Percentiles rank a stretch among this genome's conserved stretches.
Conservation (phyloP, 208 protist species). For the Trypanosoma scelopori region DNA sequence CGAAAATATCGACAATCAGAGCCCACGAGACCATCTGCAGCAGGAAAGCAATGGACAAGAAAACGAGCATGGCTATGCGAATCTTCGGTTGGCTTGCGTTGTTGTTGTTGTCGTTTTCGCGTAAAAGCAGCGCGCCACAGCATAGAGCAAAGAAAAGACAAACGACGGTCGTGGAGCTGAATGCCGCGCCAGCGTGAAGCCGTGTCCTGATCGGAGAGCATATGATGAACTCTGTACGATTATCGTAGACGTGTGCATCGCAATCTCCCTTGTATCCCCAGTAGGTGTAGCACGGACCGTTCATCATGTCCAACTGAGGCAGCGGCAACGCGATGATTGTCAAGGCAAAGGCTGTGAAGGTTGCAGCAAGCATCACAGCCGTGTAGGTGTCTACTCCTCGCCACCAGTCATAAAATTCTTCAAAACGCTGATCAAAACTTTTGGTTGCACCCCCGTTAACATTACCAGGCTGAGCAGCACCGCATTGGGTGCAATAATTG, state of each 20-base stretch:
- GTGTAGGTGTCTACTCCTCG: slow-evolving; percentile 17
- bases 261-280: slow-evolving; percentile 81
- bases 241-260: slow-evolving; percentile 40
- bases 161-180: slow-evolving; percentile 53
- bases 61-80: slow-evolving; percentile 25
- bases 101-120: background rate
- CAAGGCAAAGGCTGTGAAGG: slow-evolving; percentile 41
- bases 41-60: slow-evolving; percentile 25
- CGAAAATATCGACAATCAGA: slow-evolving; percentile 42
- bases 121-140: slow-evolving; percentile 30
- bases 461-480: no score
- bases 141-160: slow-evolving; percentile 29
- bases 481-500: no score
- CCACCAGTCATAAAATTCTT: background rate
- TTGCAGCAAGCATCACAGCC: slow-evolving; percentile 31
- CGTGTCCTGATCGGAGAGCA: slow-evolving; percentile 30
- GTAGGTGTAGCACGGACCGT: slow-evolving; percentile 61
- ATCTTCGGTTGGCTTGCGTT: background rate
- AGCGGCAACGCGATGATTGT: slow-evolving; percentile 46
- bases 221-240: slow-evolving; percentile 33
- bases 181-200: slow-evolving; percentile 58
- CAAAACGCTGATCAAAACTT: background rate
- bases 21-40: slow-evolving; percentile 60
- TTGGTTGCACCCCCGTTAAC: no score
- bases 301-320: slow-evolving; percentile 45